phyloP scores from a whole-genome alignment of 768 basidiomycete species.

The Psilocybe tampanensis region DNA sequence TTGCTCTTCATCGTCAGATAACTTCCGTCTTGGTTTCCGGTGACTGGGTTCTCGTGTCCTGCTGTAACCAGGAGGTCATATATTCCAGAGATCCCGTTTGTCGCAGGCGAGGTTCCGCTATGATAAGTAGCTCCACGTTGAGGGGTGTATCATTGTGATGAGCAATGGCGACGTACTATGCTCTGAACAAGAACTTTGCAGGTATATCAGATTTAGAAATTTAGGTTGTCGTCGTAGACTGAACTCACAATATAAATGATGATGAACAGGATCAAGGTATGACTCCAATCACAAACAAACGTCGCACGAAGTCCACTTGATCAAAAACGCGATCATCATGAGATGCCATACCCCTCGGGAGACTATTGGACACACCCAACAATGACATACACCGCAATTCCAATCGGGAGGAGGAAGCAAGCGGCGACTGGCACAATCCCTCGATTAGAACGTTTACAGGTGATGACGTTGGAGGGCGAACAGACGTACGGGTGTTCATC shows the following conservation, averaged over 20 bases:
- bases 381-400: constrained; percentile 44
- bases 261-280: constrained; percentile 46
- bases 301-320: constrained; percentile 42
- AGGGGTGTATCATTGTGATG: background rate
- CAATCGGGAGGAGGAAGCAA: constrained; percentile 47
- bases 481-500: constrained; percentile 36
- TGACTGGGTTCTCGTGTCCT: constrained; percentile 44
- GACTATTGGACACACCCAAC: constrained; percentile 23
- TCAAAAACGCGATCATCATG: background rate
- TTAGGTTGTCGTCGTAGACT: background rate
- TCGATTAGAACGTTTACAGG: background rate
- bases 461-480: background rate
- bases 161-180: constrained; percentile 25
- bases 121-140: background rate
- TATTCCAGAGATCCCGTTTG: constrained; percentile 40
- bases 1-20: constrained; percentile 61
- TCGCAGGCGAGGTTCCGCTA: constrained; percentile 38
- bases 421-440: constrained; percentile 34
- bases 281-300: constrained; percentile 47
- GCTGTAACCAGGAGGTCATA: constrained; percentile 53
- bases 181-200: constrained; percentile 30
- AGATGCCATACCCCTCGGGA: background rate
- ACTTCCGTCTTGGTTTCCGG: constrained; percentile 50
- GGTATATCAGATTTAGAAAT: background rate
- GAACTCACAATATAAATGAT: constrained; percentile 32